Evolutionary conservation across 768 basidiomycete genomes (phyloP).

Genomic region (Tephrocybe sp.): DNA sequence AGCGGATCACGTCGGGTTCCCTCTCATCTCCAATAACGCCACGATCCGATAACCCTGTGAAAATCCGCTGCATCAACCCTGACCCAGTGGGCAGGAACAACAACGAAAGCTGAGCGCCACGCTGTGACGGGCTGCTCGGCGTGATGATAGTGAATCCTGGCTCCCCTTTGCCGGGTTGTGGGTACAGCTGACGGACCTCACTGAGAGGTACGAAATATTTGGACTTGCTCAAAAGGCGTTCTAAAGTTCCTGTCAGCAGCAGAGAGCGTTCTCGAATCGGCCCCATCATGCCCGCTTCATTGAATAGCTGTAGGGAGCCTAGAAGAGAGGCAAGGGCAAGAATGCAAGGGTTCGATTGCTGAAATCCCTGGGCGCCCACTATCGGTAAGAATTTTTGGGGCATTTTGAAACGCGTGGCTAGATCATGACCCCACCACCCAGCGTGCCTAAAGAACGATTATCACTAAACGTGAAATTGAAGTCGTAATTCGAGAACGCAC

Average conservation of each 20-base stretch:
- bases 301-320: slow-evolving; percentile 79
- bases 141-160: slow-evolving; percentile 91
- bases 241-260: slow-evolving; percentile 69
- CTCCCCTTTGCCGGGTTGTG: slow-evolving; percentile 20
- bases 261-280: slow-evolving; percentile 68
- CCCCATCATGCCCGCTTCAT: slow-evolving; percentile 71
- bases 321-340: slow-evolving; percentile 77
- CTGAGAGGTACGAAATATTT: slow-evolving; percentile 57
- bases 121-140: slow-evolving; percentile 57
- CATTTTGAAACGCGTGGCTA: slow-evolving; percentile 88
- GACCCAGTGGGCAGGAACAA: slow-evolving; percentile 65
- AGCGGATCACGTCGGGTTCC: slow-evolving; percentile 86
- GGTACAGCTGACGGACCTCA: slow-evolving; percentile 29
- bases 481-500: slow-evolving; percentile 42
- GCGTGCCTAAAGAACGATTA: slow-evolving; percentile 55
- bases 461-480: slow-evolving; percentile 9
- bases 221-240: slow-evolving; percentile 57
- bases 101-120: slow-evolving; percentile 89
- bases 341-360: slow-evolving; percentile 92
- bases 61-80: slow-evolving; percentile 69
- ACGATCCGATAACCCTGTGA: slow-evolving; percentile 51
- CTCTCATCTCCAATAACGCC: slow-evolving; percentile 94
- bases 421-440: slow-evolving; percentile 98
- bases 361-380: slow-evolving; percentile 90
- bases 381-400: slow-evolving; percentile 78